Evolutionary conservation across 495 filamentous ascomycete genomes (phyloP).

Genomic region (Penicilliopsis zonata): DNA sequence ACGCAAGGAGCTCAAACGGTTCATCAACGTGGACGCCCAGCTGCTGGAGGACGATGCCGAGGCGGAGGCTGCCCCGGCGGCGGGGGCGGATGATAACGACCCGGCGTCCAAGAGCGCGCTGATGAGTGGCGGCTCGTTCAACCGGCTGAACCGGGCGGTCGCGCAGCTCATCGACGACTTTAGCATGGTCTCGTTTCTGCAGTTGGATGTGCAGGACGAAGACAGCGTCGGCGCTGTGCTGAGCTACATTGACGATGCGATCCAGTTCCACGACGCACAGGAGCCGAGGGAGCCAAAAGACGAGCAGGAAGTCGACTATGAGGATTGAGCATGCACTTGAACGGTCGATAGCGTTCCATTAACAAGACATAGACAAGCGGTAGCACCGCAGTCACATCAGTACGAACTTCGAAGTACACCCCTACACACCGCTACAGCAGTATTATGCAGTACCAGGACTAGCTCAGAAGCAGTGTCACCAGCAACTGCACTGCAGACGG

Average conservation of each 20-base stretch:
- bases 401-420: no score
- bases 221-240: constrained; percentile 85
- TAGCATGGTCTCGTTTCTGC: constrained; percentile 91
- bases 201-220: constrained; percentile 82
- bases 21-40: constrained; percentile 69
- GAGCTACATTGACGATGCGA: constrained; percentile 93
- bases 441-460: no score
- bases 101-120: constrained; percentile 49
- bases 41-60: constrained; percentile 57
- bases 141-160: constrained; percentile 70
- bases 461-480: no score
- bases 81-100: constrained; percentile 30
- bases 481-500: no score
- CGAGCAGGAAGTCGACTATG: constrained; percentile 56
- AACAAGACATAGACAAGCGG: constrained; percentile 1
- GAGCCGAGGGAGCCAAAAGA: constrained; percentile 82
- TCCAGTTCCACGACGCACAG: constrained; percentile 93
- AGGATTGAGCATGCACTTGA: constrained; percentile 35
- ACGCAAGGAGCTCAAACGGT: constrained; percentile 74
- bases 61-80: constrained; percentile 23
- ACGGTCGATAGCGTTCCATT: neutral
- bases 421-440: no score
- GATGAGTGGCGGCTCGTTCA: constrained; percentile 69
- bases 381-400: no score
- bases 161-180: constrained; percentile 88